A percentile compares a stretch with the other conserved stretches of the same genome.
Evolutionary conservation across 2,329 filamentous ascomycete species (phyloP).

Genomic region (Westerdykella aurantiaca): DNA sequence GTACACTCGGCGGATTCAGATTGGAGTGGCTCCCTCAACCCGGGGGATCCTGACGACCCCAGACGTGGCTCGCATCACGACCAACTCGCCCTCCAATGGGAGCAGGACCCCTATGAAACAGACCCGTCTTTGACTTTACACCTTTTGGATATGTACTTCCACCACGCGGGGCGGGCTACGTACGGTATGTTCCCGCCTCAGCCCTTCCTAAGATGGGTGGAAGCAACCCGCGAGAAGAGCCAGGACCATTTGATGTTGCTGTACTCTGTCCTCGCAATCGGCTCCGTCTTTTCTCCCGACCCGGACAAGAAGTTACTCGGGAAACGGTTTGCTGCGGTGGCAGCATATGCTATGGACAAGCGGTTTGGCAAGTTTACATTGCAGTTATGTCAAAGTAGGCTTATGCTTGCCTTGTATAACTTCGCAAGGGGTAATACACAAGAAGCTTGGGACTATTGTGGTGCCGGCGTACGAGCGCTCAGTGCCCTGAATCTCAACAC

Average conservation of each 20-base stretch:
- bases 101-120: constrained; percentile 50
- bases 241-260: constrained; percentile 55
- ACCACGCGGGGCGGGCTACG: constrained; percentile 50
- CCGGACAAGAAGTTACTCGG: constrained; percentile 42
- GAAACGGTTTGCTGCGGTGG: constrained; percentile 49
- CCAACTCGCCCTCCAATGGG: constrained; percentile 38
- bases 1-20: constrained; percentile 32
- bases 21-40: constrained; percentile 27
- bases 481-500: constrained; percentile 58
- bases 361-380: constrained; percentile 51
- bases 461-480: constrained; percentile 56
- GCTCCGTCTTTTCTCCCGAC: constrained; percentile 50
- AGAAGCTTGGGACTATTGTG: constrained; percentile 60
- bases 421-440: constrained; percentile 55
- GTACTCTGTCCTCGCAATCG: constrained; percentile 55
- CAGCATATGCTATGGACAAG: constrained; percentile 52
- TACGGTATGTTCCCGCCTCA: constrained; percentile 53
- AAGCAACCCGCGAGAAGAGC: constrained; percentile 44
- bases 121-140: constrained; percentile 48
- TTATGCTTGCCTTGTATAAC: constrained; percentile 63
- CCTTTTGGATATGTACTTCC: constrained; percentile 53
- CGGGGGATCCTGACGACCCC: constrained; percentile 22
- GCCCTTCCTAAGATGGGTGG: constrained; percentile 52
- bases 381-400: constrained; percentile 60
- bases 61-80: constrained; percentile 30